Evolutionary conservation across 1,139 yeast genomes (phyloP).

Genomic region (Wickerhamomyces sp.): DNA sequence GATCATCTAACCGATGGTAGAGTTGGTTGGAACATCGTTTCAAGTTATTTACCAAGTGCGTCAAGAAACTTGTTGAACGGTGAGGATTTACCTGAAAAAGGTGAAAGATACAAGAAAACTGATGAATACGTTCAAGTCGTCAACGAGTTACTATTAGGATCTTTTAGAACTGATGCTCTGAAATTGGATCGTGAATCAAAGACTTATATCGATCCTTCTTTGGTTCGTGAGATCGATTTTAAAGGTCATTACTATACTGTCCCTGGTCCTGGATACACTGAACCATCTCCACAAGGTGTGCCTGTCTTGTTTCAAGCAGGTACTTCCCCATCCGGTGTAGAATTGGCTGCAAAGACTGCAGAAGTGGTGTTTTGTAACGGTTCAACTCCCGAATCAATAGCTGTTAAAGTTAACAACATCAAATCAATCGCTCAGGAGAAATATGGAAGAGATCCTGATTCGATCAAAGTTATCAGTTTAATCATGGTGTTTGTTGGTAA

Average conservation of each 20-base stretch:
- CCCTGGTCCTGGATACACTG: slow-evolving; percentile 35
- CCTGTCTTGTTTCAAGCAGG: slow-evolving; percentile 43
- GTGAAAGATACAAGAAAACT: slow-evolving; percentile 35
- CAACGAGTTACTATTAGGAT: slow-evolving; percentile 32
- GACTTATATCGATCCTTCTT: slow-evolving; percentile 31
- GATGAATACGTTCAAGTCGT: slow-evolving; percentile 36
- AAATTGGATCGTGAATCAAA: slow-evolving; percentile 27
- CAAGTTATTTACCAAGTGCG: slow-evolving; percentile 37
- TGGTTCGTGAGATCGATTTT: slow-evolving; percentile 33
- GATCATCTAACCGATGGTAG: slow-evolving; percentile 37
- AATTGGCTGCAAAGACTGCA: slow-evolving; percentile 39
- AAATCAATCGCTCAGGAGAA: slow-evolving; percentile 21
- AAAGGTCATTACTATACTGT: slow-evolving; percentile 34
- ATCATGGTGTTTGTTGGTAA: slow-evolving; percentile 25
- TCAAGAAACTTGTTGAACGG: slow-evolving; percentile 34
- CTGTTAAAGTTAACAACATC: slow-evolving; percentile 17
- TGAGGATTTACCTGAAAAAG: slow-evolving; percentile 33
- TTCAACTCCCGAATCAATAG: slow-evolving; percentile 21
- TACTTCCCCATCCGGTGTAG: slow-evolving; percentile 35
- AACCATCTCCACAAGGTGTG: slow-evolving; percentile 37
- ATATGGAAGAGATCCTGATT: slow-evolving; percentile 23
- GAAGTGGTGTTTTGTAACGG: slow-evolving; percentile 35
- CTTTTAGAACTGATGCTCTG: slow-evolving; percentile 39
- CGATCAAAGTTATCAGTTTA: slow-evolving; percentile 24
- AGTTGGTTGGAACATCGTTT: slow-evolving; percentile 40